Evolutionary conservation across 2,329 filamentous ascomycete genomes (phyloP), one percentile per base, ranked within the genome.

Genomic region (Cladophialophora psammophila): DNA sequence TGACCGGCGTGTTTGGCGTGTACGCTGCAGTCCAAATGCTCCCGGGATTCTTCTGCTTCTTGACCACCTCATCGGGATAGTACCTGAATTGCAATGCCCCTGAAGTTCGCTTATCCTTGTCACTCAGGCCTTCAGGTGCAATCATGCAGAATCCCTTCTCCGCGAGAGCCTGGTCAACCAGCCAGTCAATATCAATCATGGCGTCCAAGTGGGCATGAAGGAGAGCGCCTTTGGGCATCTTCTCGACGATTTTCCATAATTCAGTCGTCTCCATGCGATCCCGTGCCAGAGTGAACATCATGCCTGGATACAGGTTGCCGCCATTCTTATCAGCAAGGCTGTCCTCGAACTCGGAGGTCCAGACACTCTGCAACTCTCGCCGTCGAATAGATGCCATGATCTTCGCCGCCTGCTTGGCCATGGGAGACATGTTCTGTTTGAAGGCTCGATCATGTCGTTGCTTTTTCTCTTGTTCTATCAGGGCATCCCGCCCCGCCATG

Each of bases 201-300:
- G 94, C 93, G 78, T 96, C 92, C 76, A 96, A 82, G 78, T 98
- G 94, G 52, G 92, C 92, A 80, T 98, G 94, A 67, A 96, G 80
- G 35, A 96, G 82, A 8, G 90, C 85, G 12, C 94, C 95, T 78
- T 98, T 98, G 34, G 94, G 94, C 91, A 98, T 93, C 70, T 83
- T 86, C 66, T 89, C 87, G 15, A 97, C 86, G 73, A 97, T 95
- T 71, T 88, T 85, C 93, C 93, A 98, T 31, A 97, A 83, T 75
- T 89, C 89, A 13, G 92, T 96, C n/a, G 59, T 60, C 79, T 96
- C 92, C 88, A 97, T 96, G 42, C 88, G 87, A n/a, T 89, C 86
- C 78, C 93, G 94, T 72, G 93, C 93, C 40, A 94, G 84, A 40
- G 87, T 89, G 79, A 97, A 97, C 91, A 96, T 95, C 90, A 97